Evolutionary conservation across 2,329 filamentous ascomycete species (phyloP), one percentile per base, ranked within the genome.

Genomic region (Hymenotorrendiella dingleyae): DNA sequence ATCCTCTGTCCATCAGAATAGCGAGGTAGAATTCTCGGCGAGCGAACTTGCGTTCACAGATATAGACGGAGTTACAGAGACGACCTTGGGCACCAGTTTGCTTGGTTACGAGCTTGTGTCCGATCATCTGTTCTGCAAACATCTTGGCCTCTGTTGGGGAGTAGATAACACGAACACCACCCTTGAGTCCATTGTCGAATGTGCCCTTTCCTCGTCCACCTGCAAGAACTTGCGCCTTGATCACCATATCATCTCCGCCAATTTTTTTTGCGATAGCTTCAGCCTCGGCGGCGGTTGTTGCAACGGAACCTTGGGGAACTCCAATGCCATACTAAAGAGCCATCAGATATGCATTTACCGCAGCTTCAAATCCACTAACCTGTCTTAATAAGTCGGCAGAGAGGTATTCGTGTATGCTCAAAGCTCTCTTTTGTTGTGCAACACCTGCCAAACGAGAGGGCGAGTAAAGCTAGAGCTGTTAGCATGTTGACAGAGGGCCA

Each of bases 111-210:
- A 98, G 88, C 73, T 96, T 96, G 75, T 98, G 91, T 64, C 93
- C 93, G 70, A 98, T 97, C 93, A 98, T 98, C 76, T 98, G 90
- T 59, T 91, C 80, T 58, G 93, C 91, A 66, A 98, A 95, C 82
- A 97, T 95, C 76, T 88, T 86, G 64, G 93, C 93, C 76, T 84
- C 80, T 60, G 89, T 90, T 47, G 93, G 87, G 74, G 91, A 97
- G 80, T 97, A 98, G 71, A 98, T 94, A 62, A 98, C 90, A 61
- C 93, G 83, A 59, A 98, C 93, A 74, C 93, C 93, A 62, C 93
- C 93, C 78, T 98, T 98, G 66, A 98, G 83, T 61, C 93, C 93
- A 70, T 96, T 97, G 73, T 95, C 89, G 65, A 98, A 98, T 59
- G 82, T 84, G 58, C 93, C 93, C 78, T 98, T 98, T 71, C 93